Percentiles rank a stretch among this genome's conserved stretches.
phyloP scores from a whole-genome alignment of 73 alveolate species.

The Stentor coeruleus region DNA sequence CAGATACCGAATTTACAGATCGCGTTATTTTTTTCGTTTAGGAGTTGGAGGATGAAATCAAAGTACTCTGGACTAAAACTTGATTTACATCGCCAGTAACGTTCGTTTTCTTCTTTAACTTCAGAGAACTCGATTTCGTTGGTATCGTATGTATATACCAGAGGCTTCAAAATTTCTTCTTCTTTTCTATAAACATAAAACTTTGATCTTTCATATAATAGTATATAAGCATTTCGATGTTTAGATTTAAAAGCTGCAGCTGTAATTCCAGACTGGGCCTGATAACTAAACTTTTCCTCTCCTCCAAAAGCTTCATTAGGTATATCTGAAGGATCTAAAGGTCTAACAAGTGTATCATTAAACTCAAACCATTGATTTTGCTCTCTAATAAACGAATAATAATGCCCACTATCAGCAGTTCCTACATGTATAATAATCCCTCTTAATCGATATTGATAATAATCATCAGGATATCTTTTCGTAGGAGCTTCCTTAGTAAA shows the following conservation, averaged over 20 bases:
- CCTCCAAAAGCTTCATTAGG: constrained; percentile 93
- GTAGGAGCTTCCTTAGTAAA: constrained; percentile 62
- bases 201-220: constrained; percentile 87
- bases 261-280: constrained; percentile 19
- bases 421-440: constrained; percentile 98
- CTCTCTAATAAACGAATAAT: constrained; percentile 87
- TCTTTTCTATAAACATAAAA: neutral
- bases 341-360: constrained; percentile 59
- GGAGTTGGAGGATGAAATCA: constrained; percentile 44
- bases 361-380: constrained; percentile 42
- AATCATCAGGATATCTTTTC: constrained; percentile 61
- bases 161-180: neutral
- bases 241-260: constrained; percentile 27
- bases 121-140: neutral
- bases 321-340: constrained; percentile 74
- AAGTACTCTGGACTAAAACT: constrained; percentile 54
- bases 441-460: constrained; percentile 75
- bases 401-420: constrained; percentile 97
- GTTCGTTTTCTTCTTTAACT: constrained; percentile 38
- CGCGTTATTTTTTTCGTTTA: neutral
- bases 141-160: neutral
- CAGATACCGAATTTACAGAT: neutral
- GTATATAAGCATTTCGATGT: constrained; percentile 89
- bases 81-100: constrained; percentile 49
- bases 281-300: constrained; percentile 29